These are phyloP conservation scores for Rehmannia glutinosa DNA, from an alignment of 257 asterid genomes.

Conservation along the genomic window DNA sequence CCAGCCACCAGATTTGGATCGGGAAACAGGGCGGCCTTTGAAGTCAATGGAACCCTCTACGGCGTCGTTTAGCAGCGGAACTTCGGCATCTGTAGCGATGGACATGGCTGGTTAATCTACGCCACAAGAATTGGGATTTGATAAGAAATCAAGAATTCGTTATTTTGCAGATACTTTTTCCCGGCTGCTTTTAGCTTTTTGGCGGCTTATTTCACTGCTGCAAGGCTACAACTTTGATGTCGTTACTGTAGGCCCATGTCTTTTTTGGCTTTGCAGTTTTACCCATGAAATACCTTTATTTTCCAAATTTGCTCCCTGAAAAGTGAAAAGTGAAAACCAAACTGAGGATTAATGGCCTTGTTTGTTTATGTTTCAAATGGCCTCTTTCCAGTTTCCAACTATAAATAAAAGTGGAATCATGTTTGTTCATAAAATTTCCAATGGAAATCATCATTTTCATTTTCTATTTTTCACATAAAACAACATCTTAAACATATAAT, in stretches of 20 bases:
- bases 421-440: too few relatives aligned
- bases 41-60: constrained; percentile 45
- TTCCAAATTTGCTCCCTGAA: neutral
- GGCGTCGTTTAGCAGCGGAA: constrained; percentile 37
- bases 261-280: neutral
- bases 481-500: too few relatives aligned
- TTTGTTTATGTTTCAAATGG: too few relatives aligned
- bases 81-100: constrained; percentile 30
- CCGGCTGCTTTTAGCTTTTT: neutral
- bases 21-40: constrained; percentile 36
- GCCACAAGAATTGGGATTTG: constrained; percentile 10
- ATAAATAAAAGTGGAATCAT: too few relatives aligned
- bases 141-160: neutral
- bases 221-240: neutral
- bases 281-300: neutral
- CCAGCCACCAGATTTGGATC: constrained; percentile 58
- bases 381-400: too few relatives aligned
- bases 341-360: too few relatives aligned
- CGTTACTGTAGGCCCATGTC: neutral
- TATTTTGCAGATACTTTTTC: neutral
- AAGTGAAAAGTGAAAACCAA: too few relatives aligned
- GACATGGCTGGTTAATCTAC: constrained; percentile 17
- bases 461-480: too few relatives aligned
- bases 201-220: constrained; percentile 5
- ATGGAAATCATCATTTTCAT: too few relatives aligned